These are phyloP conservation scores for Tubosaeta sp. DNA, from an alignment of 768 basidiomycete species.

Conservation along the genomic window DNA sequence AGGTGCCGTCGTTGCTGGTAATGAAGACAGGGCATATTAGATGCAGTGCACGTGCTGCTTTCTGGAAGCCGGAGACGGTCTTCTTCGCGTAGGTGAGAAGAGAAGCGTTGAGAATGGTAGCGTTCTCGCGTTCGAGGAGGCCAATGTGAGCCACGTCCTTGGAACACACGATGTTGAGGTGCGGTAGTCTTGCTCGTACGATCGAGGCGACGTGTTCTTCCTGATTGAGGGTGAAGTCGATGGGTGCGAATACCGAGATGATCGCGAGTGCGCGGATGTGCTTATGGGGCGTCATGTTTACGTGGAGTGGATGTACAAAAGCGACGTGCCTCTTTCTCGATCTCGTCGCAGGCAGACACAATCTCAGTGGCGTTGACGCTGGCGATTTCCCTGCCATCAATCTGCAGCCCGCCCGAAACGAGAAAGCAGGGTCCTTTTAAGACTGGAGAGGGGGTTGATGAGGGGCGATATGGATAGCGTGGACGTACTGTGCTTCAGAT, in stretches of 20 bases:
- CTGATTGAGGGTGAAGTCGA: constrained; percentile 42
- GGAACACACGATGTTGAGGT: constrained; percentile 48
- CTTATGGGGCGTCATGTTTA: constrained; percentile 7
- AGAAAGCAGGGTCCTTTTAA: constrained; percentile 30
- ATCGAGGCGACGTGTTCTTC: constrained; percentile 45
- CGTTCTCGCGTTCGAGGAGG: constrained; percentile 63
- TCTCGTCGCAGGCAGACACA: constrained; percentile 38
- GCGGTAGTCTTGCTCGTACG: constrained; percentile 36
- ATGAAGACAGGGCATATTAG: constrained; percentile 50
- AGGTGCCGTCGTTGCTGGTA: constrained; percentile 58
- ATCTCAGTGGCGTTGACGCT: constrained; percentile 43
- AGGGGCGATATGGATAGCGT: background rate
- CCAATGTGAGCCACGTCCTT: constrained; percentile 57
- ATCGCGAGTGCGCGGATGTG: constrained; percentile 37
- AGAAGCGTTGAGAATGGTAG: constrained; percentile 63
- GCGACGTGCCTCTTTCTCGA: constrained; percentile 29
- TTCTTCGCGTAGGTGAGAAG: constrained; percentile 54
- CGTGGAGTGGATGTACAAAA: background rate
- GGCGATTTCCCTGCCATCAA: constrained; percentile 45
- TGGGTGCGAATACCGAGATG: constrained; percentile 45
- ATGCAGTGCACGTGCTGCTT: constrained; percentile 44
- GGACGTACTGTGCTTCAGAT: constrained; percentile 28
- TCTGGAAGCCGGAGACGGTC: constrained; percentile 52
- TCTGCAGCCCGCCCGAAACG: constrained; percentile 40
- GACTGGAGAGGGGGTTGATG: constrained; percentile 14